phyloP scores from a whole-genome alignment of 2,329 filamentous ascomycete species.

The Raffaelea arxii region DNA sequence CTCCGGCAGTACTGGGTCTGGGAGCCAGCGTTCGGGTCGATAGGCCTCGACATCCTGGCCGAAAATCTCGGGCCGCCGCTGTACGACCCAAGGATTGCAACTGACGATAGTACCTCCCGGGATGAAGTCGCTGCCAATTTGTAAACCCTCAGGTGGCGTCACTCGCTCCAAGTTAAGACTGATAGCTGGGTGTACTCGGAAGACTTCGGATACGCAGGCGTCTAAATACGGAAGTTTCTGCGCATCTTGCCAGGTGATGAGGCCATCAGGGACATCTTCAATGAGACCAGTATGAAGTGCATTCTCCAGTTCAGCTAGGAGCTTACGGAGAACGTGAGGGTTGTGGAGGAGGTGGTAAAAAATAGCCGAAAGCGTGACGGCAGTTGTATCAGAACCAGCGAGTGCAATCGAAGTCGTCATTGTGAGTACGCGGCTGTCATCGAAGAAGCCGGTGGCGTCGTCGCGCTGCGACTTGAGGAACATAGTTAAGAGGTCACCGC shows the following conservation, averaged over 20 bases:
- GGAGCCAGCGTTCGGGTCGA: constrained; percentile 32
- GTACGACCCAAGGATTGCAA: constrained; percentile 26
- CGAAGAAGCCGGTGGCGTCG: background rate
- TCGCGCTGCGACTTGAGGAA: constrained; percentile 4
- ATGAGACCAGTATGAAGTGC: too few relatives aligned
- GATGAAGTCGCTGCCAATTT: constrained; percentile 16
- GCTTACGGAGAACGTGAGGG: too few relatives aligned
- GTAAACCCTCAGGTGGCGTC: constrained; percentile 1
- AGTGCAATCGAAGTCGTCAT: constrained; percentile 22
- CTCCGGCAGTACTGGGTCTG: too few relatives aligned
- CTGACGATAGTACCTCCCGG: constrained; percentile 23
- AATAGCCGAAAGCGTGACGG: constrained; percentile 13
- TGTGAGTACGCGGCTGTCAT: constrained; percentile 4
- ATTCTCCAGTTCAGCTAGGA: too few relatives aligned
- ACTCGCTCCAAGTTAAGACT: constrained; percentile 4
- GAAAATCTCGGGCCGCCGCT: constrained; percentile 22
- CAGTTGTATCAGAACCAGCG: constrained; percentile 18
- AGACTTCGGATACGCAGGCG: constrained; percentile 36
- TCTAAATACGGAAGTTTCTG: constrained; percentile 34
- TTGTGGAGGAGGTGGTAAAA: constrained; percentile 15
- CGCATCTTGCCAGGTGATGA: background rate
- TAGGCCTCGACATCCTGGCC: constrained; percentile 23
- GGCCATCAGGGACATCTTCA: too few relatives aligned
- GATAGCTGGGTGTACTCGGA: constrained; percentile 30
- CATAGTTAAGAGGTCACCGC: constrained; percentile 19